Evolutionary conservation across 805 yeast genomes (phyloP), one percentile per base, ranked within the genome.

Genomic region (Cyberlindnera nakhonratchasimensis): DNA sequence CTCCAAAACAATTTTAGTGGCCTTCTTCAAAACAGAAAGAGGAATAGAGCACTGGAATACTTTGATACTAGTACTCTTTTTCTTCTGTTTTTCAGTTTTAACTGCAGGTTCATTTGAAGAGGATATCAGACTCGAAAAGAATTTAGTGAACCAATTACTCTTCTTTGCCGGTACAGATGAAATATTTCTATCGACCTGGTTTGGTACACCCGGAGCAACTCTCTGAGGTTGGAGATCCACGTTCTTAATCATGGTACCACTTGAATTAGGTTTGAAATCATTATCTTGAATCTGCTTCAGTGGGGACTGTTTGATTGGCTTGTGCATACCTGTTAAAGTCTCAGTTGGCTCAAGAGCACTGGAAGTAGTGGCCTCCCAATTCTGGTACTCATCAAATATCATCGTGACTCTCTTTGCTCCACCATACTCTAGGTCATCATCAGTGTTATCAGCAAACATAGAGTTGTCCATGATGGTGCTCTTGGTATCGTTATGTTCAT

Each of bases 1-100:
- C 47, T 66, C 67, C 40, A 75, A 56, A 7, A 74, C 73, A 39
- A 63, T 64, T 42, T 62, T 65, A 29, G 57, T 53, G 20, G 58
- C 52, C 33, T 47, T 54, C 39, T 51, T 58, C 24, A 60, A 44
- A 8, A 39, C 34, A 5, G 45, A 26, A 14, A 55, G 42, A 6
- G 58, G 54, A 21, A 54, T 49, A 7, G 52, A 29, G 2, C 52
- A 38, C 7, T 43, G 37, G 42, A 51, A 57, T 3, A 38, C 32
- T 32, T 45, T 50, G 7, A 32, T 23, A 3, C 29, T 30, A 9
- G 20, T 23, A 21, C 20, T 48, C 38, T 51, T 32, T 8, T 25
- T 34, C 10, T 29, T 44, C 46, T 22, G 49, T 29, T 35, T 34
- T n/a, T 36, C 30, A 14, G 21, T 45, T 29, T 50, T 32, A 46